These are phyloP conservation scores for Pseudogymnoascus sp. DNA, from an alignment of 2,329 filamentous ascomycete genomes.

Conservation along the genomic window DNA sequence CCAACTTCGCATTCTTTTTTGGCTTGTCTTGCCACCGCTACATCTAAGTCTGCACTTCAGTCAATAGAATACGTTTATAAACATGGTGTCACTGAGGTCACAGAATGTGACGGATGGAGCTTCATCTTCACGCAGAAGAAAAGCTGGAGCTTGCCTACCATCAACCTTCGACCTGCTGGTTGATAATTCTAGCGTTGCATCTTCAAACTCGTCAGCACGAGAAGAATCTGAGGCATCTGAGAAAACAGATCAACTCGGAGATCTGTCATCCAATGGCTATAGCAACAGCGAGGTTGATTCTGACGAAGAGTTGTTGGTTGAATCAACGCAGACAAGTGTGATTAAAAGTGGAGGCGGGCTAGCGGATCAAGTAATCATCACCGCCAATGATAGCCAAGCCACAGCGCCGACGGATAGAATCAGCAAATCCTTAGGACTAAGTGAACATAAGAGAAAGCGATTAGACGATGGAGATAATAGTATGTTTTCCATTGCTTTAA, in stretches of 20 bases:
- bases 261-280: neutral
- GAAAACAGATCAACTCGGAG: neutral
- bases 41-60: neutral
- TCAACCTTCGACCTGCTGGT: neutral
- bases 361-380: neutral
- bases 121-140: neutral
- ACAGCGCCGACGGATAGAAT: neutral
- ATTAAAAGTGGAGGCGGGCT: neutral
- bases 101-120: neutral
- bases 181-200: neutral
- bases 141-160: neutral
- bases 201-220: neutral
- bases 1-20: neutral
- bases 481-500: neutral
- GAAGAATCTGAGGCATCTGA: neutral
- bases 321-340: neutral
- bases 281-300: neutral
- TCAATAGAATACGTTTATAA: neutral
- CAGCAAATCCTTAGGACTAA: neutral
- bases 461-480: neutral
- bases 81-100: neutral
- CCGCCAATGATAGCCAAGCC: neutral
- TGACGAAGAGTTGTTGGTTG: neutral
- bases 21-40: neutral
- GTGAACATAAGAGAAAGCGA: neutral